Conservation (phyloP, 2,329 filamentous ascomycete genomes). For the Ceratocystis albifundus region DNA sequence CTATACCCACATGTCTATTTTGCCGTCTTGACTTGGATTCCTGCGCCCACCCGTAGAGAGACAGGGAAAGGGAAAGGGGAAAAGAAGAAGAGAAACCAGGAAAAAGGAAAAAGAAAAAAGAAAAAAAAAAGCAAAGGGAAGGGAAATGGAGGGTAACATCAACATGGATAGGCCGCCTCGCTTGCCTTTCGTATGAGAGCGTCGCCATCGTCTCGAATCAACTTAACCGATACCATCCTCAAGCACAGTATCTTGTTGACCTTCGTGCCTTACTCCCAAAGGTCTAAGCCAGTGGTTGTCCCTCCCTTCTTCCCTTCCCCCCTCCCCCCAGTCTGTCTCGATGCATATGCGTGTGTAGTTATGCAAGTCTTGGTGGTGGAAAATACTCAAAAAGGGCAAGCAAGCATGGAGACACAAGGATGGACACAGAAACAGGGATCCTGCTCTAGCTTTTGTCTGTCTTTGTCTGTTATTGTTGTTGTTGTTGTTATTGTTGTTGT, state of each 20-base stretch:
- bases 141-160: background rate
- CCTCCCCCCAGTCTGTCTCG: background rate
- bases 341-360: background rate
- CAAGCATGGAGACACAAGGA: background rate
- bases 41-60: no score
- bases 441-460: no score
- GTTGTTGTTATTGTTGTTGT: background rate
- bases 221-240: background rate
- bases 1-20: no score
- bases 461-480: background rate
- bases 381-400: background rate
- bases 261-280: background rate
- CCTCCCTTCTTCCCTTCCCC: no score
- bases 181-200: background rate
- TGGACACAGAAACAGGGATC: background rate
- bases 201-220: background rate
- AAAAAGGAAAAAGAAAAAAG: no score
- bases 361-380: conserved; percentile 1
- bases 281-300: background rate
- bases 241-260: background rate
- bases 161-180: background rate
- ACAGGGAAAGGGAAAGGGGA: no score
- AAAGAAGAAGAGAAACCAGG: no score
- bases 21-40: no score
- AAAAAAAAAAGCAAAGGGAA: no score